Evolutionary conservation across 352 stramenopile genomes (phyloP), one percentile per base, ranked within the genome.

Genomic region (Globisporangium echinulatum): DNA sequence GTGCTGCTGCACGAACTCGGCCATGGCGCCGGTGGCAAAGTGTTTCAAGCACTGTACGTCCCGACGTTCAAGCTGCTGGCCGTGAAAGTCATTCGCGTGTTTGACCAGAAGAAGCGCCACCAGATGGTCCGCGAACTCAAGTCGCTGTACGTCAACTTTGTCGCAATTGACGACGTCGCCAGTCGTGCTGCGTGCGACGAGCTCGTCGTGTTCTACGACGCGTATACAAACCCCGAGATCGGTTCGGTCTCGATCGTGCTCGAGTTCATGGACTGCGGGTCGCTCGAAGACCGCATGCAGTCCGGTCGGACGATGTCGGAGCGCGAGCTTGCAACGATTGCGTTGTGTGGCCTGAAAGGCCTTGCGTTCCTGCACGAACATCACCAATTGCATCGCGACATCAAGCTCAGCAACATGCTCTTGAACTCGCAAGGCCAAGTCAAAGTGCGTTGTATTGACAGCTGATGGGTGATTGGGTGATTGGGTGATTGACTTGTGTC

Each of bases 341-440:
- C 85, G 7, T 70, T 68, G 4, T 87, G 89, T 40, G 86, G 77
- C 5, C 70, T 97, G 4, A 79, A 87, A 54, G 92, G 90, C 0
- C 70, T 98, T 2, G 70, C 70, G 0, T 98, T 96, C 60, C 59
- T 98, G 40, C 91, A 98, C 59, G 74, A 88, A 38, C 77, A 91
- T 54, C 83, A 94, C 47, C 88, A 97, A 42, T 62, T 98, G 6
- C 94, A 98, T 63, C 84, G 94, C 46, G 94, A 98, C 44, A 96
- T 98, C 64, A 98, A 98, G 61, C 87, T 95, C 17, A 96, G 86
- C 61, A 98, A 98, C 72, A 91, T 98, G 70, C 82, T 98, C 9
- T 83, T 98, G 46, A 97, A 96, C 66, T 72, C 82, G 17, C 64
- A 76, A 43, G 81, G 82, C 0, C 65, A 86, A 61, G 82, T 92